Evolutionary conservation across 441 rosid species (phyloP).

Genomic region (Brassica balearica): DNA sequence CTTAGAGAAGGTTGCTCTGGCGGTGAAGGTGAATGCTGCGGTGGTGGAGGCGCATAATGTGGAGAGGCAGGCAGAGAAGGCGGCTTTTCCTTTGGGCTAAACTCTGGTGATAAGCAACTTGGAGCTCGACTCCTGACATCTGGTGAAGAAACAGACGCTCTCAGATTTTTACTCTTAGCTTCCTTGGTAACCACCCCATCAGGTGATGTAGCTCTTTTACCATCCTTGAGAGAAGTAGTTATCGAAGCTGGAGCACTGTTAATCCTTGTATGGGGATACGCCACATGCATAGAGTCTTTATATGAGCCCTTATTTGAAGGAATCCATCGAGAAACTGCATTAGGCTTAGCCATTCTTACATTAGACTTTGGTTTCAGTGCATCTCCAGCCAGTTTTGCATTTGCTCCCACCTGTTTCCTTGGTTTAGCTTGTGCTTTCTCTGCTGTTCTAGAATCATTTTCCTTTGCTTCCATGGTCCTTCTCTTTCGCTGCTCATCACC

Average conservation of each 20-base stretch:
- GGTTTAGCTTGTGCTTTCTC: constrained; percentile 52
- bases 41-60: constrained; percentile 45
- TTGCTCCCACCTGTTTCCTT: constrained; percentile 53
- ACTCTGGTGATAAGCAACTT: constrained; percentile 41
- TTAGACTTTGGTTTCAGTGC: constrained; percentile 62
- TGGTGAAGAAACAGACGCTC: constrained; percentile 46
- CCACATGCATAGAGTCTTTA: constrained; percentile 77
- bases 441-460: constrained; percentile 48
- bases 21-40: constrained; percentile 33
- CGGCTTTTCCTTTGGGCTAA: constrained; percentile 41
- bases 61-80: constrained; percentile 44
- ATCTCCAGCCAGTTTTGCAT: constrained; percentile 59
- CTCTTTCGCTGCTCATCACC: constrained; percentile 55
- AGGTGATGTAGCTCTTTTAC: constrained; percentile 50
- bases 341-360: constrained; percentile 77
- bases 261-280: constrained; percentile 79
- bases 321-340: constrained; percentile 78
- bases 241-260: constrained; percentile 83
- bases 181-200: constrained; percentile 54
- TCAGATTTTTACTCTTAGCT: constrained; percentile 44
- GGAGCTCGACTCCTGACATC: constrained; percentile 53
- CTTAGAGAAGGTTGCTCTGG: constrained; percentile 44
- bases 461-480: constrained; percentile 50
- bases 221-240: constrained; percentile 63
- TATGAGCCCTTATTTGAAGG: constrained; percentile 86